Evolutionary conservation across 1,284 basidiomycete genomes (phyloP), one percentile per base, ranked within the genome.

Genomic region (Schizophyllum commune): DNA sequence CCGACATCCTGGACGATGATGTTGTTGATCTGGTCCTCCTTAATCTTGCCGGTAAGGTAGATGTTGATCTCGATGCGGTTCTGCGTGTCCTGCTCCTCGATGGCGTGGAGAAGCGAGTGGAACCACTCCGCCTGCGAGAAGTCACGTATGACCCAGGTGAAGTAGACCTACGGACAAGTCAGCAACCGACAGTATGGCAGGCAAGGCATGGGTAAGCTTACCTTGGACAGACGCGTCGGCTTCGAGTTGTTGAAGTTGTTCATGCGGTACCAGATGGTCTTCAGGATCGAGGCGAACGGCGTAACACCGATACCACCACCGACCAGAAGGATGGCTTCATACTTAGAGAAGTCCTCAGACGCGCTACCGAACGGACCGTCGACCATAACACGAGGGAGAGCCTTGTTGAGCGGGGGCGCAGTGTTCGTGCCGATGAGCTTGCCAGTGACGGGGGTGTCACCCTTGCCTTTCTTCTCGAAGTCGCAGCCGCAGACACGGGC

Each of bases 231-330:
- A 53, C 90, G 83, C 1, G 90, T 92, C 2, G 85, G 83, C 72
- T 85, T 88, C 32, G 82, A 82, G 67, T 78, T 75, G 72, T 87
- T 83, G 70, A 91, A 79, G 74, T 87, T 88, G 76, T 94, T 94
- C 86, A 93, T 89, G 57, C 91, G 86, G 77, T 95, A 96, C 93
- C 94, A 96, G 69, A 96, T 92, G n/a, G 88, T 86, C 75, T 95
- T 95, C 62, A 95, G 77, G 68, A 95, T 93, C 81, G 90, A 92
- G 59, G 94, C 93, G 69, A 96, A 96, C 2, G 94, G 94, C 0
- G 94, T 96, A 27, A 96, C 92, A 68, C 94, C 94, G 65, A 96
- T 96, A 74, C 94, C 94, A 59, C 88, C 91, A 66, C 91, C 92
- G 58, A 94, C 90, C 56, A 94, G 83, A 17, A 95, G 75, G 33